Conservation (phyloP, 352 stramenopile genomes). For the Phytophthora sansomeana region DNA sequence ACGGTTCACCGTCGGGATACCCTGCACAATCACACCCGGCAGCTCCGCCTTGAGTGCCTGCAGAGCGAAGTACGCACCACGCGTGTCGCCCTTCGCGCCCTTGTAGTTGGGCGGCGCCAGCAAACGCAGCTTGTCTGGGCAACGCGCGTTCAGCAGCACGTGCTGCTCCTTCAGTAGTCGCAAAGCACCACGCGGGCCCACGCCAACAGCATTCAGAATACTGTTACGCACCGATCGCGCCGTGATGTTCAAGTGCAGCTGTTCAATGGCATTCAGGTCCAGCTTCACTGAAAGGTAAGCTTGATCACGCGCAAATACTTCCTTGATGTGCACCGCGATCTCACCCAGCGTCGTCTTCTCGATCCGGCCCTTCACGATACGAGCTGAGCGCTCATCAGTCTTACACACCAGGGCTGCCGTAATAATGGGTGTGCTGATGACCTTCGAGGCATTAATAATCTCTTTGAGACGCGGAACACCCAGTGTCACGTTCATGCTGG, state of each 20-base stretch:
- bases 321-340: conserved; percentile 97
- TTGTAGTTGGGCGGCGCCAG: conserved; percentile 89
- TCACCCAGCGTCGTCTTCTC: conserved; percentile 99
- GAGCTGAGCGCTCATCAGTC: conserved; percentile 96
- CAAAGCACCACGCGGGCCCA: conserved; percentile 72
- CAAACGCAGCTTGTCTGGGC: conserved; percentile 86
- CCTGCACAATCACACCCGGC: conserved; percentile 97
- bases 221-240: conserved; percentile 90
- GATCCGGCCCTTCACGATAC: conserved; percentile 99
- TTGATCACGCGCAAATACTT: conserved; percentile 95
- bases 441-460: conserved; percentile 97
- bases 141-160: conserved; percentile 84
- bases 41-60: conserved; percentile 96
- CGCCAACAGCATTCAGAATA: conserved; percentile 90
- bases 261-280: conserved; percentile 96
- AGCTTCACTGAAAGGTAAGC: conserved; percentile 98
- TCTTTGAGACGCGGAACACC: conserved; percentile 99
- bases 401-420: conserved; percentile 97
- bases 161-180: conserved; percentile 88
- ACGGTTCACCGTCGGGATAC: conserved; percentile 97
- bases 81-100: conserved; percentile 75
- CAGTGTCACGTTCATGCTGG: conserved; percentile 99
- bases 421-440: conserved; percentile 99
- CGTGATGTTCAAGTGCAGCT: conserved; percentile 97
- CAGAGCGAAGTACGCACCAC: conserved; percentile 94